Evolutionary conservation across 1,139 yeast genomes (phyloP), one percentile per base, ranked within the genome.

Genomic region (Taphrina wiesneri): DNA sequence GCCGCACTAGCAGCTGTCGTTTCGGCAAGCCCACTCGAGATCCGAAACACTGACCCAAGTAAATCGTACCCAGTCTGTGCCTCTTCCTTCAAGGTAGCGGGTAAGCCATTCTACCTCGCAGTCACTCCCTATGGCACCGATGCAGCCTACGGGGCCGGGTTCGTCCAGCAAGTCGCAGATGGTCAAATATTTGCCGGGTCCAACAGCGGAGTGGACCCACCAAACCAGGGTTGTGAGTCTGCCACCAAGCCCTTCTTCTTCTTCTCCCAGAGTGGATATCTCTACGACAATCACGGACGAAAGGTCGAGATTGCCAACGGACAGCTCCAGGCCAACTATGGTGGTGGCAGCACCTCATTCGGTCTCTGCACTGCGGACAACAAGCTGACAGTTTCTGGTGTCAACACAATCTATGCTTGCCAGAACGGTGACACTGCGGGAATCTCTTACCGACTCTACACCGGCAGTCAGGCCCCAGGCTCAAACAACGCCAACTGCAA

Each of bases 351-450:
- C 57, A 49, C 34, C 49, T 13, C 36, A 28, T 49, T 51, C 26
- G 64, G 52, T 23, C n/a, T 60, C 32, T 60, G 64, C 52, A 41
- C 51, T 19, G 53, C 51, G 7, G 32, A 23, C 46, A 45, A 56
- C 53, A 13, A 49, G 34, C 28, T 60, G 51, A 60, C 64, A 6
- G 43, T 60, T 41, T 23, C 25, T 17, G 52, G 52, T 52, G 51
- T 60, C 64, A 60, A 60, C 57, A 60, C 64, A 17, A 41, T 60
- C 57, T 60, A 60, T 52, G 56, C 47, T 11, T 60, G 64, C 57
- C 52, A 39, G 51, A 54, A 54, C 26, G 59, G 49, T 6, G 30
- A 7, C 30, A 28, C 13, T 26, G 43, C 53, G 4, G 63, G 63
- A 19, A 23, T 23, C 25, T 32, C 47, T 17, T 51, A 49, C 57